These are phyloP conservation scores for Lithocarpus polystachyus DNA, from an alignment of 306 rosid genomes.

Conservation along the genomic window DNA sequence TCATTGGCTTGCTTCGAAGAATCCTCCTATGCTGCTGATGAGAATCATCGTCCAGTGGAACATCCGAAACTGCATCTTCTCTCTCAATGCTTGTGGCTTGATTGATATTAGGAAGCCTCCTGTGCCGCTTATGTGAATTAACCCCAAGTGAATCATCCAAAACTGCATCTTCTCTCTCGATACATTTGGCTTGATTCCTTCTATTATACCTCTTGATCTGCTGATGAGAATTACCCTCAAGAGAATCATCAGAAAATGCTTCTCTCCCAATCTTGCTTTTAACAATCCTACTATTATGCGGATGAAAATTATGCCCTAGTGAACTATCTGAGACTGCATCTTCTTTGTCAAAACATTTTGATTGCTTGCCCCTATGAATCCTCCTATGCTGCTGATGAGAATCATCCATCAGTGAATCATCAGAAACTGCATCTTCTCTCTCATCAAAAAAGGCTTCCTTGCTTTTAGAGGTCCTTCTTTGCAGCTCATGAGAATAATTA, in stretches of 20 bases:
- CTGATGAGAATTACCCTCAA: constrained; percentile 24
- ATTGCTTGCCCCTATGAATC: constrained; percentile 12
- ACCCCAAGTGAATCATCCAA: constrained; percentile 33
- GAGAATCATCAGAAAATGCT: constrained; percentile 15
- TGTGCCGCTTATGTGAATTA: constrained; percentile 34
- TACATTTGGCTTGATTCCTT: constrained; percentile 45
- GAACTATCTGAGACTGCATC: constrained; percentile 37
- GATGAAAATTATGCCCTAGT: constrained; percentile 19
- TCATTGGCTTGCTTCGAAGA: constrained; percentile 58
- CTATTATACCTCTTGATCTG: constrained; percentile 31
- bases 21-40: constrained; percentile 43
- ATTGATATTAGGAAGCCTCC: constrained; percentile 51
- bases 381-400: constrained; percentile 20
- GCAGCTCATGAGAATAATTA: constrained; percentile 28
- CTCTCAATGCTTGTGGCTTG: constrained; percentile 44
- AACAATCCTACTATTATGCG: constrained; percentile 20
- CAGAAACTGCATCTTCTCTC: constrained; percentile 28
- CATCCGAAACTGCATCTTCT: constrained; percentile 44
- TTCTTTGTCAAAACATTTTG: constrained; percentile 12
- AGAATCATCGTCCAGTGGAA: constrained; percentile 36
- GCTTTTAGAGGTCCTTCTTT: background rate
- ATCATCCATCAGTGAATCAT: constrained; percentile 37
- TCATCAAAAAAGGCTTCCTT: constrained; percentile 25
- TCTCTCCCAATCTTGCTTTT: constrained; percentile 34
- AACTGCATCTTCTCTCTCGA: constrained; percentile 39